These are phyloP conservation scores for Aureobasidium sp. DNA, from an alignment of 2,329 filamentous ascomycete species.

Conservation along the genomic window DNA sequence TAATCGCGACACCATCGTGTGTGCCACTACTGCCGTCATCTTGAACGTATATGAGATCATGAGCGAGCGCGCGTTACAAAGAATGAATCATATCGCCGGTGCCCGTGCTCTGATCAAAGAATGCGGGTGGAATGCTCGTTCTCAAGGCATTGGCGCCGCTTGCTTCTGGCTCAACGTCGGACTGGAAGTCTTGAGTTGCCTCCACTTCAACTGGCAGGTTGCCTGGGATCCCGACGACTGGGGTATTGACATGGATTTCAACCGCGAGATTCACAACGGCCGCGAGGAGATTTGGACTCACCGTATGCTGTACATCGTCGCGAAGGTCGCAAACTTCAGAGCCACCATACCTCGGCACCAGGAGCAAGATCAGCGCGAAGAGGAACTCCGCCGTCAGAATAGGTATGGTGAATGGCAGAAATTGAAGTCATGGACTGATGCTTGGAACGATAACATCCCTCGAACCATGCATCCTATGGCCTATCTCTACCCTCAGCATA, in stretches of 20 bases:
- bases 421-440: conserved; percentile 73
- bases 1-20: conserved; percentile 74
- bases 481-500: conserved; percentile 63
- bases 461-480: conserved; percentile 82
- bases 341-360: conserved; percentile 59
- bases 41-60: conserved; percentile 92
- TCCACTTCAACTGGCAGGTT: conserved; percentile 79
- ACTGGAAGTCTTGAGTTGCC: conserved; percentile 81
- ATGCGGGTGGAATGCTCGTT: conserved; percentile 78
- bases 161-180: conserved; percentile 94
- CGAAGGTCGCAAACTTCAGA: conserved; percentile 79
- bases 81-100: conserved; percentile 86
- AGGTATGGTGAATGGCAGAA: conserved; percentile 70
- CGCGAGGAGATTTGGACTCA: conserved; percentile 82
- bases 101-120: conserved; percentile 81
- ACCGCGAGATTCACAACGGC: conserved; percentile 49
- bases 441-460: conserved; percentile 73
- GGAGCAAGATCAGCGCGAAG: conserved; percentile 53
- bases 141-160: conserved; percentile 70
- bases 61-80: conserved; percentile 68
- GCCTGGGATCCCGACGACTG: conserved; percentile 88
- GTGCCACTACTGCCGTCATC: conserved; percentile 79
- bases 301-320: conserved; percentile 80
- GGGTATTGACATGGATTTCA: conserved; percentile 75
- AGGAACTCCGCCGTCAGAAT: conserved; percentile 57